These are phyloP conservation scores for Symbiodinium natans DNA, from an alignment of 73 alveolate genomes.

Conservation along the genomic window DNA sequence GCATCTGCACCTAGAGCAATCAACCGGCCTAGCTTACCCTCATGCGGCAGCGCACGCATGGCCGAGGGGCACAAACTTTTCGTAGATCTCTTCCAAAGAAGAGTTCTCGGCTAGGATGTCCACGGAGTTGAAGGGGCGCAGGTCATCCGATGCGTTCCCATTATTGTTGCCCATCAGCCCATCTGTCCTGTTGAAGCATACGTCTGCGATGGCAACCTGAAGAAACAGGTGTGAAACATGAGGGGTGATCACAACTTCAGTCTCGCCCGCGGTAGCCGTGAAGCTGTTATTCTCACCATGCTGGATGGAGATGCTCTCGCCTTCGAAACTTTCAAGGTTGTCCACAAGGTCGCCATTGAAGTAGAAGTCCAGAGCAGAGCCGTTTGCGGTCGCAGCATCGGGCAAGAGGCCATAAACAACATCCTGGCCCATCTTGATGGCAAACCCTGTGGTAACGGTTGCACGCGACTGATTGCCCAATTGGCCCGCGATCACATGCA, in stretches of 20 bases:
- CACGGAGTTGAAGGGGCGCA: slow-evolving; percentile 14
- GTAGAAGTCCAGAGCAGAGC: background rate
- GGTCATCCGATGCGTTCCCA: slow-evolving; percentile 5
- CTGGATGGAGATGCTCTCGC: background rate
- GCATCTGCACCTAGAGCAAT: too few species aligned
- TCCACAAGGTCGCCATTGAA: slow-evolving; percentile 20
- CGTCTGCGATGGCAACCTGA: background rate
- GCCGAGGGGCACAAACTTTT: too few species aligned
- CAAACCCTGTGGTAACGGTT: background rate
- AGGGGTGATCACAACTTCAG: background rate
- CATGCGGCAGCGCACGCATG: too few species aligned
- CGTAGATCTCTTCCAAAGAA: background rate
- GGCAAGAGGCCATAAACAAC: background rate
- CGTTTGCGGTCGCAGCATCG: background rate
- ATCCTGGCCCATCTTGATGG: background rate
- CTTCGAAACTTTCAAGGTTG: background rate
- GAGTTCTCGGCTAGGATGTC: background rate
- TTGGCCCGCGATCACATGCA: background rate
- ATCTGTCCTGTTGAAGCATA: background rate
- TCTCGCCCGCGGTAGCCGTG: background rate
- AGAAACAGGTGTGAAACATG: background rate
- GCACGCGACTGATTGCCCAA: background rate
- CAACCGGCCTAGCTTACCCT: too few species aligned
- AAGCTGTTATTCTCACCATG: background rate
- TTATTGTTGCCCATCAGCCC: slow-evolving; percentile 22